Evolutionary conservation across 2,329 filamentous ascomycete genomes (phyloP).

Genomic region (Ceratocystis albifundus): DNA sequence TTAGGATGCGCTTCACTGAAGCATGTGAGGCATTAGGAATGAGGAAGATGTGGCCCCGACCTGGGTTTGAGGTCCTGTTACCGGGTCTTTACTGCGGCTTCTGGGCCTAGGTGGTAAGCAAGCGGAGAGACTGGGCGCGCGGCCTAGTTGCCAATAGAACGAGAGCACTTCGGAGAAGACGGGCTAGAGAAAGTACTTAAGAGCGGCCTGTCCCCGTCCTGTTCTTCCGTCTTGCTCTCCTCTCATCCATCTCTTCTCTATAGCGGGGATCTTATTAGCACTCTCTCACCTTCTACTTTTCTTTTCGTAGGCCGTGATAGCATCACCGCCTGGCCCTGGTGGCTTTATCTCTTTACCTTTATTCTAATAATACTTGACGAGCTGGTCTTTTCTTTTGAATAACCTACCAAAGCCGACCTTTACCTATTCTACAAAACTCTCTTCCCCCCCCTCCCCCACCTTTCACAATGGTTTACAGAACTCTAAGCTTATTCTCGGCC

Average conservation of each 20-base stretch:
- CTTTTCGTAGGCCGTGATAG: conserved; percentile 18
- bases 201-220: conserved; percentile 8
- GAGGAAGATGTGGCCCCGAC: neutral
- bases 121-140: neutral
- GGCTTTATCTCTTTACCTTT: conserved; percentile 19
- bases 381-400: neutral
- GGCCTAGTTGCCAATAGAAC: neutral
- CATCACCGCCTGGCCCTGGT: conserved; percentile 20
- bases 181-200: conserved; percentile 5
- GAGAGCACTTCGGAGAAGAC: neutral
- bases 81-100: neutral
- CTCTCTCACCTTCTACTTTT: conserved; percentile 10
- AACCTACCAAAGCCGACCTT: conserved; percentile 9
- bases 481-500: conserved; percentile 13
- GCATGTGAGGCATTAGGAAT: neutral
- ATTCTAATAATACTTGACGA: conserved; percentile 5
- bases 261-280: neutral
- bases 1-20: neutral
- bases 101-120: neutral
- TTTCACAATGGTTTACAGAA: conserved; percentile 18
- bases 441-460: neutral
- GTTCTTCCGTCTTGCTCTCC: conserved; percentile 4
- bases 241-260: conserved; percentile 17
- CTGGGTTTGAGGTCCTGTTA: neutral
- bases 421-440: neutral